A percentile compares a stretch with the other conserved stretches of the same genome.
These are phyloP conservation scores for Bodo saltans DNA, from an alignment of 78 protist genomes.

Conservation along the genomic window DNA sequence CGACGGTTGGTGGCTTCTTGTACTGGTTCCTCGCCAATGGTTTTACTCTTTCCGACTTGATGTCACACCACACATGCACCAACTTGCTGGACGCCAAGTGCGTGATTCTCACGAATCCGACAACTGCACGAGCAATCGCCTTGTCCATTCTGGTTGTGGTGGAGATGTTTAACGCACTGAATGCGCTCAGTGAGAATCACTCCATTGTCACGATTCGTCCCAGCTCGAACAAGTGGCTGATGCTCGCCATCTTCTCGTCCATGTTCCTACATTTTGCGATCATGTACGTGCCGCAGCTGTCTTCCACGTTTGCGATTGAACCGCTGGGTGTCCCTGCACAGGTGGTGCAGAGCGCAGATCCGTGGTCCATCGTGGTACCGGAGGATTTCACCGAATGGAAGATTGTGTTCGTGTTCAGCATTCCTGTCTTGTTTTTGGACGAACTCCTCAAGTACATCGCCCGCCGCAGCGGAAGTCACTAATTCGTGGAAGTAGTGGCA, in stretches of 20 bases:
- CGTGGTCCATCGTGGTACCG: too few species aligned
- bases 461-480: too few species aligned
- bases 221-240: slow-evolving; percentile 34
- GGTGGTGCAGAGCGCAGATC: too few species aligned
- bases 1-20: slow-evolving; percentile 37
- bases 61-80: background rate
- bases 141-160: slow-evolving; percentile 63
- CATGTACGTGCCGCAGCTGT: slow-evolving; percentile 53
- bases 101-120: slow-evolving; percentile 37
- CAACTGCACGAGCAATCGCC: too few species aligned
- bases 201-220: slow-evolving; percentile 38
- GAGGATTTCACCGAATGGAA: slow-evolving; percentile 43
- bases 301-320: slow-evolving; percentile 26
- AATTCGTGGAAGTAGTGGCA: too few species aligned
- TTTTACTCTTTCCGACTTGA: slow-evolving; percentile 9
- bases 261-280: slow-evolving; percentile 45
- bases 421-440: slow-evolving; percentile 66
- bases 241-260: slow-evolving; percentile 46
- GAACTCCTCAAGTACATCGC: slow-evolving; percentile 71
- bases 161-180: slow-evolving; percentile 71
- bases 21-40: slow-evolving; percentile 40
- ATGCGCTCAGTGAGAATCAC: slow-evolving; percentile 44
- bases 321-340: too few species aligned
- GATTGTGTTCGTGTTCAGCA: slow-evolving; percentile 34
- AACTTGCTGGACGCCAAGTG: background rate